These are phyloP conservation scores for Streptanthus diversifolius DNA, from an alignment of 345 rosid genomes.

Conservation along the genomic window DNA sequence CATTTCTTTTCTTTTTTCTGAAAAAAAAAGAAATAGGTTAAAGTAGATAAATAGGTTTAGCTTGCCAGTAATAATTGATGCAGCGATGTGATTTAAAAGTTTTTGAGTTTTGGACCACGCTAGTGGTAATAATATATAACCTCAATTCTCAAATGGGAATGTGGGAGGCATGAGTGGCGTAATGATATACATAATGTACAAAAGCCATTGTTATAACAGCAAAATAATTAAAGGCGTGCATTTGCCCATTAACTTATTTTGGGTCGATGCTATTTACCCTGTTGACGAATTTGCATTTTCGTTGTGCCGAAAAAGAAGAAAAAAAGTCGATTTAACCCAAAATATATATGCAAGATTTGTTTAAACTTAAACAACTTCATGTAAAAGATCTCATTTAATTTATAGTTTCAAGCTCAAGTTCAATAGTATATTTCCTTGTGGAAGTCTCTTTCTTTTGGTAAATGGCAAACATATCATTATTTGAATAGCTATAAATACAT, in stretches of 20 bases:
- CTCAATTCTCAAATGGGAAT: slow-evolving; percentile 18
- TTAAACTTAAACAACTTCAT: background rate
- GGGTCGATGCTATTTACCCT: background rate
- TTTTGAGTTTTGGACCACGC: slow-evolving; percentile 34
- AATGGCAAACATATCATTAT: background rate
- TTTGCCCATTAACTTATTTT: background rate
- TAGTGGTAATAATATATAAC: slow-evolving; percentile 19
- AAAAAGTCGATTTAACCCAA: background rate
- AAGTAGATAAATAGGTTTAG: slow-evolving; percentile 29
- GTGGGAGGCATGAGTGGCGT: slow-evolving; percentile 39
- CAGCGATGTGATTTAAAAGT: slow-evolving; percentile 25
- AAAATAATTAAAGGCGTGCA: slow-evolving; percentile 4
- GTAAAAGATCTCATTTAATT: background rate
- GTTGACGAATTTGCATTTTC: background rate
- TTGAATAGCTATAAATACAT: background rate
- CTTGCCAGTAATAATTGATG: slow-evolving; percentile 29
- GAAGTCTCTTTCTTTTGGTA: slow-evolving; percentile 1
- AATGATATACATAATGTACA: slow-evolving; percentile 31
- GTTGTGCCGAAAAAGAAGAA: background rate
- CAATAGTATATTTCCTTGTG: background rate
- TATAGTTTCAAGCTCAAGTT: background rate
- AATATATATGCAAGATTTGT: background rate
- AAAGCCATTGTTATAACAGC: slow-evolving; percentile 2
- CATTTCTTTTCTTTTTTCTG: background rate
- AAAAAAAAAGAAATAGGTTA: background rate